phyloP scores from a whole-genome alignment of 257 asterid genomes.

The Gentiana straminea region DNA sequence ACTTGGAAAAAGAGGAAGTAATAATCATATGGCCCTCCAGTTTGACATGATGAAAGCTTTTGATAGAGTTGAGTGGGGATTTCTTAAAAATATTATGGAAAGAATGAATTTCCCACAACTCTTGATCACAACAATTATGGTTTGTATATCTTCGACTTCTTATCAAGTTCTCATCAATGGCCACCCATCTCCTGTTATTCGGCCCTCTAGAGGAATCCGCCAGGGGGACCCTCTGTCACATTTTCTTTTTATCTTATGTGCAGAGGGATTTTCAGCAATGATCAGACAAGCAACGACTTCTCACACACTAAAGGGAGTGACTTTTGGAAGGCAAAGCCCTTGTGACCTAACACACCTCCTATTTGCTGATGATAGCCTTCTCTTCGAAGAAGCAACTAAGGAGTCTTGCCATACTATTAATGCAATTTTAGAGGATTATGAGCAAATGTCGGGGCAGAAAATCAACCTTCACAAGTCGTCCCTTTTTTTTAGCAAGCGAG shows the following conservation, averaged over 20 bases:
- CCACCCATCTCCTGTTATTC: not conserved
- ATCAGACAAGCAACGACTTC: not conserved
- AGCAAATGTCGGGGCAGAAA: too few species aligned
- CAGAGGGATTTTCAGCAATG: not conserved
- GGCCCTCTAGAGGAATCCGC: not conserved
- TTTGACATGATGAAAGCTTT: not conserved
- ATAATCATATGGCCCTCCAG: not conserved
- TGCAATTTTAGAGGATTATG: too few species aligned
- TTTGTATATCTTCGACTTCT: not conserved
- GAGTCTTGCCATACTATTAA: too few species aligned
- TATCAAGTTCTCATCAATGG: not conserved
- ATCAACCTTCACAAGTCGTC: too few species aligned
- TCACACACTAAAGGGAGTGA: too few species aligned
- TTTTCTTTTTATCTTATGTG: not conserved
- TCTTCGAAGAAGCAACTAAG: too few species aligned
- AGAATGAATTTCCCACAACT: not conserved
- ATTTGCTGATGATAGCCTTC: too few species aligned
- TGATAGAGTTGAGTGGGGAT: not conserved
- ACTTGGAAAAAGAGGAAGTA: too few species aligned
- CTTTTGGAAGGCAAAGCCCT: too few species aligned
- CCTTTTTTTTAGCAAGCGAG: too few species aligned
- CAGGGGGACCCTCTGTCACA: not conserved
- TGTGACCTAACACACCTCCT: too few species aligned
- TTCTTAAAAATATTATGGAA: not conserved
- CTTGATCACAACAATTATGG: not conserved